Percentiles rank a stretch among this genome's conserved stretches.
Evolutionary conservation across 768 basidiomycete genomes (phyloP).

Genomic region (Trametes sanguinea): DNA sequence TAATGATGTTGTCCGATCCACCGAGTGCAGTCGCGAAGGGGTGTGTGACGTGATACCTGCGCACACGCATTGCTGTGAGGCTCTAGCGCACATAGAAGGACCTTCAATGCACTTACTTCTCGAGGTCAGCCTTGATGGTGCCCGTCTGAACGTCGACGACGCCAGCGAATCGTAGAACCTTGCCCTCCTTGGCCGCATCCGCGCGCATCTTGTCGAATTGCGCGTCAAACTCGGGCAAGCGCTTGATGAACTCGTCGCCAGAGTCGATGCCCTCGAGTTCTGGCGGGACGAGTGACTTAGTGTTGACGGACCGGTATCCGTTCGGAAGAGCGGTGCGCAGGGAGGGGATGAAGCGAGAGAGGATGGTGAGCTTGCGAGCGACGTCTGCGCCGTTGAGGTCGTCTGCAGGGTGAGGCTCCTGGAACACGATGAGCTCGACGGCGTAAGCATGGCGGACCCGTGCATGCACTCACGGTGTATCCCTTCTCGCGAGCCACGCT

Average conservation of each 20-base stretch:
- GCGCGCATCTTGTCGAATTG: conserved; percentile 76
- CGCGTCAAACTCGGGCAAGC: conserved; percentile 80
- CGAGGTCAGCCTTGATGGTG: conserved; percentile 82
- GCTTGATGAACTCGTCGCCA: conserved; percentile 81
- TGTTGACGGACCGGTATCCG: conserved; percentile 81
- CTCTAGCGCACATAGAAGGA: background rate
- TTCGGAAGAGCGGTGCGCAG: conserved; percentile 59
- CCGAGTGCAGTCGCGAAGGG: conserved; percentile 95
- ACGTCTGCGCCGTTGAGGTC: conserved; percentile 98
- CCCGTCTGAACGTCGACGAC: conserved; percentile 81
- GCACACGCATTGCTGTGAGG: background rate
- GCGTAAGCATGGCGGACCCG: background rate
- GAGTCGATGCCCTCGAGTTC: conserved; percentile 65
- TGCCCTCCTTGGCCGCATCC: conserved; percentile 75
- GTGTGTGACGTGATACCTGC: conserved; percentile 84
- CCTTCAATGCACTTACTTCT: conserved; percentile 54
- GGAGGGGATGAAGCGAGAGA: conserved; percentile 74
- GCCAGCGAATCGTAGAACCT: conserved; percentile 91
- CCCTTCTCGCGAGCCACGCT: conserved; percentile 87
- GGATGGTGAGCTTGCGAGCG: conserved; percentile 94
- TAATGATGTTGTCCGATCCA: conserved; percentile 96
- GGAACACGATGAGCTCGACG: background rate
- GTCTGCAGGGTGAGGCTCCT: conserved; percentile 98
- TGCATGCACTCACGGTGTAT: conserved; percentile 69
- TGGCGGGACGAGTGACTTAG: conserved; percentile 81